Conservation (phyloP, 495 filamentous ascomycete species). For the Penicillium coprophilum region DNA sequence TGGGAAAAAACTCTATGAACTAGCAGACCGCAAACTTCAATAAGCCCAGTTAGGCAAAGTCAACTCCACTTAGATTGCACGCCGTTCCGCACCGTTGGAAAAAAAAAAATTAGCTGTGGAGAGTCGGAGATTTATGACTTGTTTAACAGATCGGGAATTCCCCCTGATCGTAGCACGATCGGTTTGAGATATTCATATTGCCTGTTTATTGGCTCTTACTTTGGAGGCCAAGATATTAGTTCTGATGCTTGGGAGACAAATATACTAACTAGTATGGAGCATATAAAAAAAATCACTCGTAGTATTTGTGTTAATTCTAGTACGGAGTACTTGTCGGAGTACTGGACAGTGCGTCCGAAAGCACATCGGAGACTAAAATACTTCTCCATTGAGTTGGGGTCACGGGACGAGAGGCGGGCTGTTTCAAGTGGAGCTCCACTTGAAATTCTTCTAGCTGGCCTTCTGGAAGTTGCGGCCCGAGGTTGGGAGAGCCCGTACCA, state of each 20-base stretch:
- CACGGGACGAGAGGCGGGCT: slow-evolving; percentile 17
- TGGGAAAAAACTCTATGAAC: slow-evolving; percentile 20
- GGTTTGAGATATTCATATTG: neutral
- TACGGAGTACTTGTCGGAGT: no score
- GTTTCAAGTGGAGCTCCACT: slow-evolving; percentile 24
- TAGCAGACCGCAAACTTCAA: slow-evolving; percentile 29
- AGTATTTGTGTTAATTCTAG: neutral
- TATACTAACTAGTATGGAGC: no score
- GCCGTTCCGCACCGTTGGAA: slow-evolving; percentile 33
- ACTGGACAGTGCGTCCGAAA: neutral
- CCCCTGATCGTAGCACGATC: slow-evolving; percentile 5
- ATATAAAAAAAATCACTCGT: neutral
- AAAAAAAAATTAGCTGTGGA: slow-evolving; percentile 8
- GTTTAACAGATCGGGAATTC: slow-evolving; percentile 10
- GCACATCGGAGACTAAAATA: neutral
- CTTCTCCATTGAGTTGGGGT: slow-evolving; percentile 6
- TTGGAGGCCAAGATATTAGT: neutral
- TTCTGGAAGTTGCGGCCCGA: slow-evolving; percentile 24
- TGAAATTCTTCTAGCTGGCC: slow-evolving; percentile 16
- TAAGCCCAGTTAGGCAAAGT: slow-evolving; percentile 21
- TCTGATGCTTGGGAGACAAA: neutral
- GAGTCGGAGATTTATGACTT: slow-evolving; percentile 15
- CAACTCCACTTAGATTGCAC: slow-evolving; percentile 19
- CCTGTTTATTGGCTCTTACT: neutral
- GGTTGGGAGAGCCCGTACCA: slow-evolving; percentile 10